Evolutionary conservation across 345 rosid species (phyloP), one percentile per base, ranked within the genome.

Genomic region (Cardamine chenopodiifolia): DNA sequence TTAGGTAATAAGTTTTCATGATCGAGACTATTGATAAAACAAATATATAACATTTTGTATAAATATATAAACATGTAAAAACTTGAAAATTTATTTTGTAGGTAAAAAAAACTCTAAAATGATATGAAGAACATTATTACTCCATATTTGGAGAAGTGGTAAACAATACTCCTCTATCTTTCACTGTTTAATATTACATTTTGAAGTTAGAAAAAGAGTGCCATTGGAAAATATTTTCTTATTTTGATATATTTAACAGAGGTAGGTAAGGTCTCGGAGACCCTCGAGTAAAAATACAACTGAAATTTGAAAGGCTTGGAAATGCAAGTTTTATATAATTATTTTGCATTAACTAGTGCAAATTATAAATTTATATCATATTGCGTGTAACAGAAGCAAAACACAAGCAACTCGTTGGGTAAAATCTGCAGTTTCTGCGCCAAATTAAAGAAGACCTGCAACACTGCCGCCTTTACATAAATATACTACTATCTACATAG

Each of bases 401-500:
- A 26, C 6, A 19, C 32, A 59, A 34, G 65, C 62, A 78, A 49
- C 71, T 59, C 76, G 68, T 74, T 72, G 84, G 81, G 70, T 80
- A 72, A 79, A 68, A 66, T 59, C 76, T 82, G 81, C 22, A 66
- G 13, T 62, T 54, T 77, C 82, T 77, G 72, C 57, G 72, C 55
- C 72, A 72, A 82, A 59, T 61, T 76, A 40, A 75, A 82, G 71
- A 42, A 11, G 50, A 64, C 60, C 82, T 72, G 83, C 77, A 68
- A 73, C 71, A 62, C 62, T 73, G 75, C 79, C 75, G 75, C 68
- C 66, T 69, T 68, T 55, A 74, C 72, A 64, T 79, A 47, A 70
- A 70, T 69, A 61, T 44, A 69, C 67, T 60, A 17, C 67, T 34
- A 54, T 7, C 40, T 20, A 19, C 18, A 61, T 23, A 53, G 73